Base-by-base conservation (phyloP, 2,329 filamentous ascomycete genomes). In the Zopfia rhizophila region DNA sequence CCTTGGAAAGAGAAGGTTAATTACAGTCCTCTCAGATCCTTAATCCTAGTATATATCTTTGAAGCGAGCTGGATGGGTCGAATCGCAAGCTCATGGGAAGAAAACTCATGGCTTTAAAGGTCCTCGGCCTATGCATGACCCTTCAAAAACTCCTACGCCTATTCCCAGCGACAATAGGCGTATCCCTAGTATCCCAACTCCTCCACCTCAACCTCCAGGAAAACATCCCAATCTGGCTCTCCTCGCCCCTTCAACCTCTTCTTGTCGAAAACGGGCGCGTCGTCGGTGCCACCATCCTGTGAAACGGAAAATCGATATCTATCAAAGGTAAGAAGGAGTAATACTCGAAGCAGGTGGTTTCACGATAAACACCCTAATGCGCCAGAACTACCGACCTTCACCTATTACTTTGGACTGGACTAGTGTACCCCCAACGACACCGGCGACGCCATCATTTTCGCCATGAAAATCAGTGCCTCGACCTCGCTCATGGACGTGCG, bases 331-430 rank as follows among this genome's bases (percentile, higher is more conserved):
- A 39, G 38, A 51, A n/a, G 69, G 65, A 10, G 66, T 73, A 10
- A 45, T 74, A 7, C 56, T 74, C 7, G 61, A 62, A 5, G 68
- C 68, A 5, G 72, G 69, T 5, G 72, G 72, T 3, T 74, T 74
- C 48, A 63, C 70, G 0, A 55, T 59, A 12, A 71, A 72, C 36
- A 11, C 8, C 14, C 16, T 12, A 3, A 40, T 40, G 38, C 7
- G 38, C 5, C 19, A 40, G 19, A 6, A 31, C 14, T 19, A 21
- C 16, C 38, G 31, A 14, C 4, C 13, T 4, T 3, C 14, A 3
- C 11, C 7, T n/a, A 30, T 22, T 16, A 40, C 4, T 57, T 48
- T 4, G 57, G 59, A 12, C 50, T 37, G 25, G 17, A 22, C 27
- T n/a, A 21, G 24, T 23, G n/a, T n/a, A n/a, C n/a, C n/a, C 48